These are phyloP conservation scores for Bifiguratus adelaidae DNA, from an alignment of 192 early-diverging fungal genomes.

Conservation along the genomic window DNA sequence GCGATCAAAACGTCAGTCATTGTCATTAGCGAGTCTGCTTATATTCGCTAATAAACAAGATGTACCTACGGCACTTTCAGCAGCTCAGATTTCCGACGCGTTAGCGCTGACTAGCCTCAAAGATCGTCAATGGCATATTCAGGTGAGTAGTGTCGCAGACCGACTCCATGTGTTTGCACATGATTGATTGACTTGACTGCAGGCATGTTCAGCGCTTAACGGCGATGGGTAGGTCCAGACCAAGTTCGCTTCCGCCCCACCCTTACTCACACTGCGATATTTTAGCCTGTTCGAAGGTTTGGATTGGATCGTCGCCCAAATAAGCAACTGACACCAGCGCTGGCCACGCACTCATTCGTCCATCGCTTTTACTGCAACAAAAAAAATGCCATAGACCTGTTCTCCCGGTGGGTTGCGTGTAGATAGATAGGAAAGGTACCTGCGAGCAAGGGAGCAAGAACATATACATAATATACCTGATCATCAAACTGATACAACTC, in stretches of 20 bases:
- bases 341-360: too few relatives aligned
- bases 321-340: too few relatives aligned
- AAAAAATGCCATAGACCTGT: too few relatives aligned
- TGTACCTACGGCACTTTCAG: slow-evolving; percentile 46
- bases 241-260: background rate
- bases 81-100: slow-evolving; percentile 51
- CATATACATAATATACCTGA: too few relatives aligned
- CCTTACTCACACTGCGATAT: background rate
- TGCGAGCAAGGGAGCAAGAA: too few relatives aligned
- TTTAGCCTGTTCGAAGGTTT: slow-evolving; percentile 42
- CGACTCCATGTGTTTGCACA: background rate
- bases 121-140: slow-evolving; percentile 65
- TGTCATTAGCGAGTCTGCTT: slow-evolving; percentile 43
- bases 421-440: too few relatives aligned
- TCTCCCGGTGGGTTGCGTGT: too few relatives aligned
- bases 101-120: slow-evolving; percentile 42
- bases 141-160: slow-evolving; percentile 18
- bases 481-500: too few relatives aligned
- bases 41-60: slow-evolving; percentile 68
- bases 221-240: slow-evolving; percentile 45
- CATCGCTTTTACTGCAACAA: too few relatives aligned
- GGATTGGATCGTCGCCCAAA: slow-evolving; percentile 49
- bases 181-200: background rate
- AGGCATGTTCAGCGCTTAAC: slow-evolving; percentile 54
- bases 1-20: slow-evolving; percentile 16